Percentiles rank a stretch among this genome's conserved stretches.
Evolutionary conservation across 768 basidiomycete species (phyloP).

Genomic region (Mycena sanguinolenta): DNA sequence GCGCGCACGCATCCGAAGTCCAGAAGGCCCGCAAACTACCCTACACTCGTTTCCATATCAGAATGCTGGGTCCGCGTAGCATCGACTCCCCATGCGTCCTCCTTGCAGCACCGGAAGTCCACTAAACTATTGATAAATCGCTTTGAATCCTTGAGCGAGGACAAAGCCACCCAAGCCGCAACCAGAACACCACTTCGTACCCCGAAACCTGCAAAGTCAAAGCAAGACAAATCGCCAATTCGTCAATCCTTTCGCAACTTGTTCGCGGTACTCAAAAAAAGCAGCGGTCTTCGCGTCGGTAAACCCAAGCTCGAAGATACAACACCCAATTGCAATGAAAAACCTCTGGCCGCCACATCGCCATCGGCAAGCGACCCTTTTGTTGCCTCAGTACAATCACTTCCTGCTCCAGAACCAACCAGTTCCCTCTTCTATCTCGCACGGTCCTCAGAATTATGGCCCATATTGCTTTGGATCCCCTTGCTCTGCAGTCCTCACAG

Average conservation of each 20-base stretch:
- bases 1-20: no score
- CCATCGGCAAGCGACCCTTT: conserved; percentile 19
- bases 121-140: conserved; percentile 67
- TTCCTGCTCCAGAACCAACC: conserved; percentile 24
- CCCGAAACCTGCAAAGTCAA: conserved; percentile 29
- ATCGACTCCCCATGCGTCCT: not conserved
- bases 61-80: conserved; percentile 29
- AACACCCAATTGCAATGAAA: conserved; percentile 3
- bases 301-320: conserved; percentile 55
- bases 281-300: conserved; percentile 29
- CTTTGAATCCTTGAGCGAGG: conserved; percentile 61
- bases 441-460: conserved; percentile 14
- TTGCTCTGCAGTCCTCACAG: conserved; percentile 34
- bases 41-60: conserved; percentile 4
- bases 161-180: conserved; percentile 13
- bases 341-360: not conserved
- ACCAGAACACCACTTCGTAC: conserved; percentile 34
- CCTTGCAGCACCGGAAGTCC: conserved; percentile 51
- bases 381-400: conserved; percentile 23
- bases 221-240: conserved; percentile 66
- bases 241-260: conserved; percentile 76
- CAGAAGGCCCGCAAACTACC: not conserved
- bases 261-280: conserved; percentile 59
- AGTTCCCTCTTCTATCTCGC: conserved; percentile 35
- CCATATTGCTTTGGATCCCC: conserved; percentile 18